A percentile compares a stretch with the other conserved stretches of the same genome.
These are phyloP conservation scores for Cyclotella kingstonii DNA, from an alignment of 108 stramenopile species.

Conservation along the genomic window DNA sequence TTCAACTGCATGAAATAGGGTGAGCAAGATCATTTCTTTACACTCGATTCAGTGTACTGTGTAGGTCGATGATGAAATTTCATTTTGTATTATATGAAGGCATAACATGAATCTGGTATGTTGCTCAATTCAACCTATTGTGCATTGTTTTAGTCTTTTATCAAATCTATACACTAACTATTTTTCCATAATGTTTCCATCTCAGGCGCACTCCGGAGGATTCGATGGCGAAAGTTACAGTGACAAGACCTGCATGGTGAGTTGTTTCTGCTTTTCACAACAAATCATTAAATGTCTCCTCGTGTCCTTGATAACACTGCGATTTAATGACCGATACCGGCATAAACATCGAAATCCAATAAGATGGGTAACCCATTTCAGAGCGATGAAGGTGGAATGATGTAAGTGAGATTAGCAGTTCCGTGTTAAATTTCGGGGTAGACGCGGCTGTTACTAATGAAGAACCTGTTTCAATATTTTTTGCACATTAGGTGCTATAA, in stretches of 20 bases:
- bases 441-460: too few species aligned
- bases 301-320: neutral
- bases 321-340: too few species aligned
- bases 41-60: too few species aligned
- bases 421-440: neutral
- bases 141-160: too few species aligned
- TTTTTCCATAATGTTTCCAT: neutral
- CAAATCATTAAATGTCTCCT: neutral
- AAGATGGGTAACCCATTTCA: conserved; percentile 26
- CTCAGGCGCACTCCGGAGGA: conserved; percentile 20
- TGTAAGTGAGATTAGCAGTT: conserved; percentile 1
- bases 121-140: too few species aligned
- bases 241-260: conserved; percentile 15
- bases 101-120: conserved; percentile 26
- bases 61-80: neutral
- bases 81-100: neutral
- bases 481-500: conserved; percentile 24
- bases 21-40: neutral
- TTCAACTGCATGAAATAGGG: conserved; percentile 22
- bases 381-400: conserved; percentile 12
- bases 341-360: too few species aligned
- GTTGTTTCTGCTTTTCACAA: neutral
- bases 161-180: too few species aligned
- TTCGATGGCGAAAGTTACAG: conserved; percentile 12
- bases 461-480: too few species aligned